phyloP scores from a whole-genome alignment of 2,329 filamentous ascomycete genomes.

The Claviceps cyperi region DNA sequence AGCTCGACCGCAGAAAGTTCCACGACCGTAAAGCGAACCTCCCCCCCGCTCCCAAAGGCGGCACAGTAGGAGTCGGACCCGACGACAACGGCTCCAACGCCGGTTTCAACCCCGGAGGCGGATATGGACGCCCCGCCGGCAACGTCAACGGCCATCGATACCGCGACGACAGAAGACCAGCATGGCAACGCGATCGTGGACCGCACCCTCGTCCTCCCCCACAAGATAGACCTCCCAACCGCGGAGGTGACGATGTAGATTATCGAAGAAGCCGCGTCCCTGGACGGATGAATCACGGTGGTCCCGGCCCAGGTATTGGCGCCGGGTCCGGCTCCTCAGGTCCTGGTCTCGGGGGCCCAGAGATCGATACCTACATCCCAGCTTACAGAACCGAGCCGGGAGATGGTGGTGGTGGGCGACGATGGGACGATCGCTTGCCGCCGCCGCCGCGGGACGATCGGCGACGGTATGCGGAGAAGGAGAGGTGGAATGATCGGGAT shows the following conservation, averaged over 20 bases:
- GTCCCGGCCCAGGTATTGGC: not conserved
- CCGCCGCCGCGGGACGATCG: constrained; percentile 17
- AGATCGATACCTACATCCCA: constrained; percentile 37
- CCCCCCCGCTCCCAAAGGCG: constrained; percentile 82
- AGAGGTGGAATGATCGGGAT: constrained; percentile 27
- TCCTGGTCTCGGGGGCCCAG: constrained; percentile 7
- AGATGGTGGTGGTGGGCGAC: constrained; percentile 17
- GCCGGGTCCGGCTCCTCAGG: not conserved
- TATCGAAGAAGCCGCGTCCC: constrained; percentile 28
- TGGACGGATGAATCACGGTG: constrained; percentile 8
- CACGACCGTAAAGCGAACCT: constrained; percentile 72
- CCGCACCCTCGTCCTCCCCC: constrained; percentile 37
- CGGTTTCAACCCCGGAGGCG: constrained; percentile 37
- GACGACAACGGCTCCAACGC: constrained; percentile 31
- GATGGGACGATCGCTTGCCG: constrained; percentile 19
- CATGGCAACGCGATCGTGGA: constrained; percentile 40
- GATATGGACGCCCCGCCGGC: constrained; percentile 32
- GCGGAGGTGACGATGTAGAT: constrained; percentile 23
- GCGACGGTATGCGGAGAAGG: constrained; percentile 19
- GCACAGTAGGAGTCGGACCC: constrained; percentile 67
- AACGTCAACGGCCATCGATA: constrained; percentile 30
- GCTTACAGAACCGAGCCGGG: constrained; percentile 23
- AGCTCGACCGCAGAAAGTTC: constrained; percentile 85
- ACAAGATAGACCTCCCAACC: constrained; percentile 17
- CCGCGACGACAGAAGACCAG: constrained; percentile 34